A percentile compares a stretch with the other conserved stretches of the same genome.
phyloP scores from a whole-genome alignment of 306 rosid genomes.

The Corylus avellana region DNA sequence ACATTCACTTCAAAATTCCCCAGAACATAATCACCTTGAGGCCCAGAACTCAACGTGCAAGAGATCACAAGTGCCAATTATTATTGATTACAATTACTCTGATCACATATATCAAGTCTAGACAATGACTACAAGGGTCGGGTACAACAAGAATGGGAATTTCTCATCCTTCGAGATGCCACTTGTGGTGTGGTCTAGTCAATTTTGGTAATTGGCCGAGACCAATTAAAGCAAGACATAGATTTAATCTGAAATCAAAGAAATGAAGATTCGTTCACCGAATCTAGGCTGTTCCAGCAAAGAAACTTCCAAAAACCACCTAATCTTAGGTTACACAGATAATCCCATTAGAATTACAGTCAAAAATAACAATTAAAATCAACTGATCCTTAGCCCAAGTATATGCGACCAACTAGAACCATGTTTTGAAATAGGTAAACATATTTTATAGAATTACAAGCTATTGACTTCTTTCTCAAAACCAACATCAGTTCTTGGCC shows the following conservation, averaged over 20 bases:
- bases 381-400: not conserved
- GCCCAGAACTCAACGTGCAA: not conserved
- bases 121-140: not conserved
- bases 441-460: not conserved
- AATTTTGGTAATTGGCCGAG: not conserved
- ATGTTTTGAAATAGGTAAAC: not conserved
- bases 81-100: not conserved
- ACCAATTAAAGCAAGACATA: not conserved
- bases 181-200: not conserved
- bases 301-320: not conserved
- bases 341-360: no score
- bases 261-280: not conserved
- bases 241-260: not conserved
- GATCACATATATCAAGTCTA: not conserved
- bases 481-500: not conserved
- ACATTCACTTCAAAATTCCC: not conserved
- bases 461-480: not conserved
- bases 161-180: not conserved
- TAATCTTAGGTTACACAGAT: not conserved
- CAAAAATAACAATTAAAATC: not conserved
- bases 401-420: not conserved
- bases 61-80: not conserved
- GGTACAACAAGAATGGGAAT: not conserved
- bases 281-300: not conserved
- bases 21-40: not conserved